Evolutionary conservation across 1,139 yeast genomes (phyloP).

Genomic region (Blastobotrys persicus): DNA sequence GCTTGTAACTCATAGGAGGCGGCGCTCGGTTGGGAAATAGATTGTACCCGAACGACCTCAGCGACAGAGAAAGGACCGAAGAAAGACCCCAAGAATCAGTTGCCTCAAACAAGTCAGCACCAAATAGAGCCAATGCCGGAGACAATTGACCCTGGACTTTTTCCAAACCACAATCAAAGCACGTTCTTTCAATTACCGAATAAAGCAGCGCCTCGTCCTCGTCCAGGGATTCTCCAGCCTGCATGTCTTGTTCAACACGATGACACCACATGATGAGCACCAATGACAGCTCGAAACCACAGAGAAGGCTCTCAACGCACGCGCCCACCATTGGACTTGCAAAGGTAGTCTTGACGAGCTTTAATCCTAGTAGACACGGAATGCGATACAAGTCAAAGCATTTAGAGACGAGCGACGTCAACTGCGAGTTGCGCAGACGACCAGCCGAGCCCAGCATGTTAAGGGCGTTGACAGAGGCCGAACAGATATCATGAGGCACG

Average conservation of each 20-base stretch:
- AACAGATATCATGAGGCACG: constrained; percentile 30
- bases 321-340: constrained; percentile 26
- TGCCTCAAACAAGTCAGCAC: constrained; percentile 33
- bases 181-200: constrained; percentile 25
- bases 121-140: constrained; percentile 30
- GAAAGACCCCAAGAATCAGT: constrained; percentile 35
- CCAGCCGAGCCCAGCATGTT: constrained; percentile 22
- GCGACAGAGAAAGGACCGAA: constrained; percentile 27
- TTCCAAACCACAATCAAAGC: constrained; percentile 28
- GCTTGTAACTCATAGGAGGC: too few relatives aligned
- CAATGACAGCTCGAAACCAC: constrained; percentile 31
- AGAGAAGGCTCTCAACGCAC: constrained; percentile 27
- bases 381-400: constrained; percentile 31
- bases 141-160: constrained; percentile 30
- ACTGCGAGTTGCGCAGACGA: constrained; percentile 22
- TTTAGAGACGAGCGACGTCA: constrained; percentile 25
- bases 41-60: constrained; percentile 30
- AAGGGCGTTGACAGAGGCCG: constrained; percentile 25
- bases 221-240: constrained; percentile 21
- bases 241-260: constrained; percentile 29
- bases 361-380: constrained; percentile 26
- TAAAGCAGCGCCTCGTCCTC: constrained; percentile 25
- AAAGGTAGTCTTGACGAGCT: constrained; percentile 25
- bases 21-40: constrained; percentile 22
- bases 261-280: constrained; percentile 36